Evolutionary conservation across 1,139 yeast species (phyloP).

Genomic region (Meyerozyma elateridarum): DNA sequence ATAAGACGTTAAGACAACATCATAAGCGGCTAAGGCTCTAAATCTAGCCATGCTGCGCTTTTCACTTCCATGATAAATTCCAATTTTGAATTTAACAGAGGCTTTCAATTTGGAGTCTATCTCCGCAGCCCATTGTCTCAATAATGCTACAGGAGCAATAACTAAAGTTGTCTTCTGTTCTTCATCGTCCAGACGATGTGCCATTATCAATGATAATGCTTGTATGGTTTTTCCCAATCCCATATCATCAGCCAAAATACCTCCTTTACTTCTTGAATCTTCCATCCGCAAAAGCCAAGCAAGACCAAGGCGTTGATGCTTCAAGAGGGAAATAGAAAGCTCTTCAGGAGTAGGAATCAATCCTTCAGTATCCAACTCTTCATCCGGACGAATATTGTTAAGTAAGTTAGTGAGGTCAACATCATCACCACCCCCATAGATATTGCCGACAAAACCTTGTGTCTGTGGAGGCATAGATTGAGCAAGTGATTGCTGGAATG

Average conservation of each 20-base stretch:
- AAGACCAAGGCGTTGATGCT: constrained; percentile 83
- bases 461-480: constrained; percentile 5
- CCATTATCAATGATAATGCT: constrained; percentile 63
- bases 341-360: constrained; percentile 65
- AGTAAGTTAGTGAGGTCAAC: constrained; percentile 44
- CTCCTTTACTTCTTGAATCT: constrained; percentile 56
- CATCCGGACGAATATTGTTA: constrained; percentile 64
- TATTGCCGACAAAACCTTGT: constrained; percentile 17
- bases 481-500: not conserved
- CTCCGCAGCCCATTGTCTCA: constrained; percentile 84
- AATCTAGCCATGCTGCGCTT: constrained; percentile 37
- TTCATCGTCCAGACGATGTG: constrained; percentile 39
- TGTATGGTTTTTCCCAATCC: constrained; percentile 92
- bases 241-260: constrained; percentile 90
- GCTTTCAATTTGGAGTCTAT: constrained; percentile 56
- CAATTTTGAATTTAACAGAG: constrained; percentile 41
- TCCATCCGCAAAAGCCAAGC: constrained; percentile 78
- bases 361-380: constrained; percentile 36
- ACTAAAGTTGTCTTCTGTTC: constrained; percentile 59
- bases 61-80: constrained; percentile 58
- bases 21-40: constrained; percentile 49
- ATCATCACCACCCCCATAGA: constrained; percentile 33
- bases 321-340: constrained; percentile 59
- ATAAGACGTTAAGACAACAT: constrained; percentile 77
- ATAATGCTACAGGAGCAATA: constrained; percentile 79